phyloP scores from a whole-genome alignment of 176 grass and related monocot species.

The Eragrostis curvula region DNA sequence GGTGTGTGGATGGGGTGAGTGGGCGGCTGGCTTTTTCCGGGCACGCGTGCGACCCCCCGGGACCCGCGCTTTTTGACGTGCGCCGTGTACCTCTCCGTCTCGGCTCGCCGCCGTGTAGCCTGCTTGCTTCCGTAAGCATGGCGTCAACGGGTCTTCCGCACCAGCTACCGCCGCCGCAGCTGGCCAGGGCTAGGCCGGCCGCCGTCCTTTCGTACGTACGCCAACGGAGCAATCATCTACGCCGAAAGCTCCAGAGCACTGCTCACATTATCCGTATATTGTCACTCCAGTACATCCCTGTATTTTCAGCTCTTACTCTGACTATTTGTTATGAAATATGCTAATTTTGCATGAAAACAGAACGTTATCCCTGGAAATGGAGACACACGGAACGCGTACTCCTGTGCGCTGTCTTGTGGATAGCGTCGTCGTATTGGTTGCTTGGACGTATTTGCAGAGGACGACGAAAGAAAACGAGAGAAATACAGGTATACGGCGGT shows the following conservation, averaged over 20 bases:
- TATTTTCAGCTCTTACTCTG: too few species aligned
- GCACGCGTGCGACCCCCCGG: slow-evolving; percentile 57
- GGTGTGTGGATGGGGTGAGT: slow-evolving; percentile 30
- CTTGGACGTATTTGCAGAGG: not conserved
- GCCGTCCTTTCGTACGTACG: not conserved
- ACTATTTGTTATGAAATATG: too few species aligned
- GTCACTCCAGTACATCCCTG: too few species aligned
- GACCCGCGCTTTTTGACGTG: slow-evolving; percentile 51
- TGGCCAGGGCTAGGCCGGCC: slow-evolving; percentile 14
- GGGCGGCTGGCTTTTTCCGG: slow-evolving; percentile 59
- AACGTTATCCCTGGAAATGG: not conserved
- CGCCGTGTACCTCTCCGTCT: not conserved
- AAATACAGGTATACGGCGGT: not conserved
- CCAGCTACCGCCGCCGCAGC: not conserved
- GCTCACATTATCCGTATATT: too few species aligned
- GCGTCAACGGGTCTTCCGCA: slow-evolving; percentile 29
- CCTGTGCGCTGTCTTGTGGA: not conserved
- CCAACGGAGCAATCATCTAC: too few species aligned
- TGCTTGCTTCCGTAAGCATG: slow-evolving; percentile 35
- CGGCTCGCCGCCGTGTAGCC: not conserved
- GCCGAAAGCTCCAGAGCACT: too few species aligned
- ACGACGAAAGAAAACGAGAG: not conserved
- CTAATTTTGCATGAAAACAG: not conserved
- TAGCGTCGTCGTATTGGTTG: not conserved
- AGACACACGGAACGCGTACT: not conserved